These are phyloP conservation scores for Athelia sp. DNA, from an alignment of 1,284 basidiomycete genomes.

Conservation along the genomic window DNA sequence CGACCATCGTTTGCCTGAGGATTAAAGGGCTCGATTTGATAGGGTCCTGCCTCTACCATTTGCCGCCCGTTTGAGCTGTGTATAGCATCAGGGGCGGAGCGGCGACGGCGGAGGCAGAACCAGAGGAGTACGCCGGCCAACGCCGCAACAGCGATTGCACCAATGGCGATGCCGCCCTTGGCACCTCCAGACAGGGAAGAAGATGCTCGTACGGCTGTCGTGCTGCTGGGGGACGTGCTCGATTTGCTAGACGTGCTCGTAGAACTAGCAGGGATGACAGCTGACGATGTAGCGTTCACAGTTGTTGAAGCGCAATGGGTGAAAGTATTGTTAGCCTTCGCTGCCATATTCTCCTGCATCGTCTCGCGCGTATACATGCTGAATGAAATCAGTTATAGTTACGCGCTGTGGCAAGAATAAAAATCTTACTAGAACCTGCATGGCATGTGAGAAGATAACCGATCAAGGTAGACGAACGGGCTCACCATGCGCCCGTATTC, in stretches of 20 bases:
- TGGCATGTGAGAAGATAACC: background rate
- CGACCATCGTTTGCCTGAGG: no score
- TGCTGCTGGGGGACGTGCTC: background rate
- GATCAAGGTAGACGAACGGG: background rate
- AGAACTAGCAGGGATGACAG: no score
- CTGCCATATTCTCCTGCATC: background rate
- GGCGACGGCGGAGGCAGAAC: no score
- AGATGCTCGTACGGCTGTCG: background rate
- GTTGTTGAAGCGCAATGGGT: background rate
- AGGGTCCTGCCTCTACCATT: no score
- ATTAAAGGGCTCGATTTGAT: no score
- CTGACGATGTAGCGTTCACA: background rate
- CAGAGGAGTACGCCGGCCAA: background rate
- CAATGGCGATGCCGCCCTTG: background rate
- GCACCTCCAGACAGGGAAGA: background rate
- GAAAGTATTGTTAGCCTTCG: background rate
- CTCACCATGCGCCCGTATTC: constrained; percentile 10
- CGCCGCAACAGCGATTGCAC: background rate
- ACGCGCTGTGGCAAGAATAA: background rate
- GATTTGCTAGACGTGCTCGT: constrained; percentile 12
- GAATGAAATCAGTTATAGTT: background rate
- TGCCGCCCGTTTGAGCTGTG: no score
- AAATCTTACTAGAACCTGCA: constrained; percentile 2
- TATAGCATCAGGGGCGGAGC: no score
- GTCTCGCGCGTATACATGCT: background rate